phyloP scores from a whole-genome alignment of 2,329 filamentous ascomycete genomes.

The Neoscytalidium dimidiatum region DNA sequence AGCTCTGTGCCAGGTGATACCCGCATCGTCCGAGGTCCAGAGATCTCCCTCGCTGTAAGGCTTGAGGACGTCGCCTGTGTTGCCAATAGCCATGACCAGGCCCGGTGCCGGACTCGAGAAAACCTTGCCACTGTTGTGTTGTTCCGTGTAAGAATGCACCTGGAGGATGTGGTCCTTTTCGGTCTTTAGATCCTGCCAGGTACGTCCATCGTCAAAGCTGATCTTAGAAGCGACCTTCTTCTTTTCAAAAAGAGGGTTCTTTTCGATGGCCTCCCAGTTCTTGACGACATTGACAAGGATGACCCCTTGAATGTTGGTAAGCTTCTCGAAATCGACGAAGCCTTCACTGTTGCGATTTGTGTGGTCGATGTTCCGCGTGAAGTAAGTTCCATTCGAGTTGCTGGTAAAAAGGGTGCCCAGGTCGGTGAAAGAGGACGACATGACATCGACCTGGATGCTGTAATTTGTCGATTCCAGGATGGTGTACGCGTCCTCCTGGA shows the following conservation, averaged over 20 bases:
- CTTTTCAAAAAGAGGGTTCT: conserved; percentile 43
- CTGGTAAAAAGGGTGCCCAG: conserved; percentile 93
- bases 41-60: conserved; percentile 74
- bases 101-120: conserved; percentile 95
- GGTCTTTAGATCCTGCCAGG: conserved; percentile 72
- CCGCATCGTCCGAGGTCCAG: conserved; percentile 89
- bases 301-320: conserved; percentile 87
- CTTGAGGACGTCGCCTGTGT: conserved; percentile 75
- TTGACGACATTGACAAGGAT: conserved; percentile 87
- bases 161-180: conserved; percentile 70
- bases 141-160: conserved; percentile 86
- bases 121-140: conserved; percentile 78
- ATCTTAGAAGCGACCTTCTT: conserved; percentile 81
- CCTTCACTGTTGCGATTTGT: conserved; percentile 80
- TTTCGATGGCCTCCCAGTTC: conserved; percentile 76
- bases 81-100: conserved; percentile 90
- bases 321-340: conserved; percentile 92
- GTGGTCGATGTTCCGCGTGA: conserved; percentile 86
- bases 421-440: conserved; percentile 65
- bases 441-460: conserved; percentile 94
- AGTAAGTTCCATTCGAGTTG: conserved; percentile 96
- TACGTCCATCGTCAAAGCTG: conserved; percentile 93
- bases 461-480: conserved; percentile 96
- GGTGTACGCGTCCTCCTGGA: conserved; percentile 85
- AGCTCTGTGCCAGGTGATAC: conserved; percentile 76